phyloP scores from a whole-genome alignment of 176 grass and related monocot species.

The Aegilops sharonensis region DNA sequence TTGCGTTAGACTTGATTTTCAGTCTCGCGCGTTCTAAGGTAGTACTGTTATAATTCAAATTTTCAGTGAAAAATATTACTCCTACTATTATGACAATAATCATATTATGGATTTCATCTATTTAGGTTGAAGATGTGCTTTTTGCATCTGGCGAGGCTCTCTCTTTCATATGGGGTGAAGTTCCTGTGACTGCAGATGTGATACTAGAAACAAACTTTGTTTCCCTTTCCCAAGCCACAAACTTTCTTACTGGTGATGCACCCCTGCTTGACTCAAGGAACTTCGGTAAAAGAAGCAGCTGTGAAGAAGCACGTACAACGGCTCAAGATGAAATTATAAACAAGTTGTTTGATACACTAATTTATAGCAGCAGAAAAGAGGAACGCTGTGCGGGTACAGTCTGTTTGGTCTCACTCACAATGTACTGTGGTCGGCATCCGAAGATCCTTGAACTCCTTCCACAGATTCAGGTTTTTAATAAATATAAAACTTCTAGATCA shows the following conservation, averaged over 20 bases:
- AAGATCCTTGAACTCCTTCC: slow-evolving; percentile 92
- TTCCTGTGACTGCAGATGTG: slow-evolving; percentile 71
- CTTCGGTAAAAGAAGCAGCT: slow-evolving; percentile 44
- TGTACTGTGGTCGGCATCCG: slow-evolving; percentile 88
- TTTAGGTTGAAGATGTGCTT: slow-evolving; percentile 92
- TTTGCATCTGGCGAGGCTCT: slow-evolving; percentile 91
- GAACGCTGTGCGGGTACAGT: slow-evolving; percentile 90
- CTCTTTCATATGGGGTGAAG: slow-evolving; percentile 96
- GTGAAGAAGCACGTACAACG: slow-evolving; percentile 54
- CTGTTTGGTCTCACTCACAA: slow-evolving; percentile 91
- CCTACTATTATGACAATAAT: slow-evolving; percentile 10
- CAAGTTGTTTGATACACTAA: slow-evolving; percentile 76
- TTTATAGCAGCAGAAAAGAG: slow-evolving; percentile 97
- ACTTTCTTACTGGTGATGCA: slow-evolving; percentile 77
- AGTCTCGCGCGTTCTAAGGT: slow-evolving; percentile 89
- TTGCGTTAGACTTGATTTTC: slow-evolving; percentile 84
- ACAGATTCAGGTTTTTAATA: slow-evolving; percentile 71
- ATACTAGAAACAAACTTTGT: slow-evolving; percentile 85
- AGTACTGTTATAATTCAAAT: slow-evolving; percentile 7
- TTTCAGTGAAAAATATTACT: neutral
- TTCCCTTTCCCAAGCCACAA: slow-evolving; percentile 85
- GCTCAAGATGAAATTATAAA: slow-evolving; percentile 74
- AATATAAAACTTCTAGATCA: slow-evolving; percentile 20
- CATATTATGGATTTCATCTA: slow-evolving; percentile 15
- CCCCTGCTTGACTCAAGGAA: slow-evolving; percentile 34